Conservation (phyloP, 495 filamentous ascomycete species). For the Penicillium paradoxum region DNA sequence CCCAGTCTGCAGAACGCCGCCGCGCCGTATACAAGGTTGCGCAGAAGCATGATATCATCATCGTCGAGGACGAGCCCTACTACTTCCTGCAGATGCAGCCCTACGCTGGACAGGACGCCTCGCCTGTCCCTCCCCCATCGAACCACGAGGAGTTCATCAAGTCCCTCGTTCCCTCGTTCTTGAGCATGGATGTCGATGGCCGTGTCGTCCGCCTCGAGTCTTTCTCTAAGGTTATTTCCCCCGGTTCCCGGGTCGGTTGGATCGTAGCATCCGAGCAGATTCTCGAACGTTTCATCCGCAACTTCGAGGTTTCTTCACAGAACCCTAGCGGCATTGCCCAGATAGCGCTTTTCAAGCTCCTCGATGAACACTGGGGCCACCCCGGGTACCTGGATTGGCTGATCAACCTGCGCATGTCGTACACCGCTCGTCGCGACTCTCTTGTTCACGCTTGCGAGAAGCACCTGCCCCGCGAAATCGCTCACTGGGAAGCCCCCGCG, state of each 20-base stretch:
- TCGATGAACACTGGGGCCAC: conserved; percentile 94
- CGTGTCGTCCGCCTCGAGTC: conserved; percentile 65
- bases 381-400: conserved; percentile 88
- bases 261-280: conserved; percentile 73
- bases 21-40: conserved; percentile 68
- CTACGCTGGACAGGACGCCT: conserved; percentile 53
- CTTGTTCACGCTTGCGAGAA: conserved; percentile 81
- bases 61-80: conserved; percentile 96
- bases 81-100: conserved; percentile 97
- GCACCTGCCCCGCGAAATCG: conserved; percentile 69
- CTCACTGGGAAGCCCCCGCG: conserved; percentile 74
- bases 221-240: conserved; percentile 64
- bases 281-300: conserved; percentile 69
- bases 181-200: conserved; percentile 61
- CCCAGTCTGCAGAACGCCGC: conserved; percentile 61
- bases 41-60: conserved; percentile 77
- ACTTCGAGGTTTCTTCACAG: conserved; percentile 75
- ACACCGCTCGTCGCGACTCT: conserved; percentile 70
- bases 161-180: conserved; percentile 54
- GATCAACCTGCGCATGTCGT: conserved; percentile 75
- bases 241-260: conserved; percentile 59
- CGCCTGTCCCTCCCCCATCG: conserved; percentile 48
- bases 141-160: conserved; percentile 57
- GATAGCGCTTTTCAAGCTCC: conserved; percentile 75
- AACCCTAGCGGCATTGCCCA: conserved; percentile 81